These are phyloP conservation scores for Cryptococcus sp. DNA, from an alignment of 1,284 basidiomycete genomes.

Conservation along the genomic window DNA sequence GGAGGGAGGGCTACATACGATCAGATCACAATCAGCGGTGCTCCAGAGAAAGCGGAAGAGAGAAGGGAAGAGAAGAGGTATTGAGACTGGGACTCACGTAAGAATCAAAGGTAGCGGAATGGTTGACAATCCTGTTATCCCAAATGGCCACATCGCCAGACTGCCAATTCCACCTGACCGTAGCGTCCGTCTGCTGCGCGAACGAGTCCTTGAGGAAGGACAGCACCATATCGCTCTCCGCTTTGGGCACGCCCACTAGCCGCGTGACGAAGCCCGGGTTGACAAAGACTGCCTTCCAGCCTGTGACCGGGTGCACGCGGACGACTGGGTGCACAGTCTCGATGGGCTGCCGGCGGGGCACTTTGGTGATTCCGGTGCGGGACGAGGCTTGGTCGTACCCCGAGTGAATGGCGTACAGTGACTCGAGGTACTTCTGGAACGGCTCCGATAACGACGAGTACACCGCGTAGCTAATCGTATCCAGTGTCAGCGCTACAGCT, in stretches of 20 bases:
- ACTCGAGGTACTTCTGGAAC: constrained; percentile 68
- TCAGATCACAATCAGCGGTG: constrained; percentile 59
- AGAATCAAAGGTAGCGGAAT: constrained; percentile 64
- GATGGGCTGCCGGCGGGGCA: constrained; percentile 67
- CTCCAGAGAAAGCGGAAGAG: constrained; percentile 48
- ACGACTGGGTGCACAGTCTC: constrained; percentile 62
- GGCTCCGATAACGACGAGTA: constrained; percentile 68
- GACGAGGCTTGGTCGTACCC: constrained; percentile 65
- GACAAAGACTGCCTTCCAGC: constrained; percentile 53
- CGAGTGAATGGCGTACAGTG: constrained; percentile 68
- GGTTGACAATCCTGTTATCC: constrained; percentile 62
- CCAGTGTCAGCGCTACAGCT: neutral
- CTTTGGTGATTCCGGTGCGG: constrained; percentile 62
- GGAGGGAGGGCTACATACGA: constrained; percentile 59
- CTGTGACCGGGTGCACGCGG: constrained; percentile 52
- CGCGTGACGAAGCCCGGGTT: constrained; percentile 59
- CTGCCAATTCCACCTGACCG: constrained; percentile 46
- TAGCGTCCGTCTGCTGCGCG: constrained; percentile 48
- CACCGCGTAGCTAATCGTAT: constrained; percentile 58
- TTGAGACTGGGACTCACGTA: constrained; percentile 27
- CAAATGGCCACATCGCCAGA: constrained; percentile 51
- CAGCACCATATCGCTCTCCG: constrained; percentile 72
- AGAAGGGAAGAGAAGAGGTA: neutral
- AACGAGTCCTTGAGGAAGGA: constrained; percentile 71
- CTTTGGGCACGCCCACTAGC: constrained; percentile 74